Conservation (phyloP, 345 rosid species). For the Moringa oleifera region DNA sequence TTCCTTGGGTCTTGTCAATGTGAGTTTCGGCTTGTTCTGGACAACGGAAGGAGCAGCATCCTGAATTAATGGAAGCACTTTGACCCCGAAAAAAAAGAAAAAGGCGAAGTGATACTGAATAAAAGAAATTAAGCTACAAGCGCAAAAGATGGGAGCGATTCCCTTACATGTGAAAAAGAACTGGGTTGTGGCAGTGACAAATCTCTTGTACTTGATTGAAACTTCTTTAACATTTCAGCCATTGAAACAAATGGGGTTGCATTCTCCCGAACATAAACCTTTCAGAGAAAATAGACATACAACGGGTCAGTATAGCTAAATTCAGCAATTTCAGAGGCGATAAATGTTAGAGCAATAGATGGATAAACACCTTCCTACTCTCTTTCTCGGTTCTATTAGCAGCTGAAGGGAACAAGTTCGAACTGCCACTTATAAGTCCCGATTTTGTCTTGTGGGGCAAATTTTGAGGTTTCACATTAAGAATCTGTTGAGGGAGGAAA, state of each 20-base stretch:
- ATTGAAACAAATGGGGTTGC: constrained; percentile 53
- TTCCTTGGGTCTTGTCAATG: constrained; percentile 88
- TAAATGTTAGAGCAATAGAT: not conserved
- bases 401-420: constrained; percentile 36
- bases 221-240: constrained; percentile 88
- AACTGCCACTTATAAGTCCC: constrained; percentile 46
- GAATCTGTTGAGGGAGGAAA: constrained; percentile 44
- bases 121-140: not conserved
- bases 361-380: constrained; percentile 67
- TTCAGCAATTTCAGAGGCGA: too few relatives aligned
- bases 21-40: constrained; percentile 61
- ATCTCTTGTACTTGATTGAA: constrained; percentile 81
- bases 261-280: constrained; percentile 60
- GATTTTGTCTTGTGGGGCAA: constrained; percentile 78
- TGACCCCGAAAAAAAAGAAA: too few relatives aligned
- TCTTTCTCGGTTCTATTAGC: constrained; percentile 43
- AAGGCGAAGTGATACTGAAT: not conserved
- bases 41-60: constrained; percentile 21
- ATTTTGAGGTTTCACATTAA: constrained; percentile 61
- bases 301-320: too few relatives aligned
- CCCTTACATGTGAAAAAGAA: constrained; percentile 39
- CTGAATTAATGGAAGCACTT: constrained; percentile 12
- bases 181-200: constrained; percentile 44
- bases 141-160: not conserved
- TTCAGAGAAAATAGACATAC: not conserved